These are phyloP conservation scores for Clonostachys byssicola DNA, from an alignment of 2,329 filamentous ascomycete species.

Conservation along the genomic window DNA sequence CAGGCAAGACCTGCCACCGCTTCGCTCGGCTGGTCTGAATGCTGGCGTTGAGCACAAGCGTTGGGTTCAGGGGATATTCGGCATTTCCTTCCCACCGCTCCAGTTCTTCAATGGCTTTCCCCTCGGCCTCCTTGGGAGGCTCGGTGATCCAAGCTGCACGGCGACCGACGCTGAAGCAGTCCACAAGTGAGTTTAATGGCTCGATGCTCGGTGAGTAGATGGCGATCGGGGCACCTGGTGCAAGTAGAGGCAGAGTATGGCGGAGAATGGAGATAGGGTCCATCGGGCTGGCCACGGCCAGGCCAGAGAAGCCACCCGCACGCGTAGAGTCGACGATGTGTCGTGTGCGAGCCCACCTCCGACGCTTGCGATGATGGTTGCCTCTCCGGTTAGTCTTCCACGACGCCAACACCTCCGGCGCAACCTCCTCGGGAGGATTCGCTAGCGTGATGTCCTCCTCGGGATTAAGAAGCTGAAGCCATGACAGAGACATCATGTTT, in stretches of 20 bases:
- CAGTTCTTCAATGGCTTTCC: constrained; percentile 41
- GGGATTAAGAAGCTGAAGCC: constrained; percentile 85
- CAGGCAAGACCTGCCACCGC: constrained; percentile 87
- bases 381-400: constrained; percentile 82
- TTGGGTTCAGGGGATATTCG: constrained; percentile 86
- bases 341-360: constrained; percentile 71
- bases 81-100: constrained; percentile 56
- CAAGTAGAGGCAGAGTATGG: constrained; percentile 72
- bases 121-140: constrained; percentile 40
- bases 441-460: constrained; percentile 69
- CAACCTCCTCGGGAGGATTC: constrained; percentile 54
- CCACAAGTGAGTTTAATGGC: constrained; percentile 70
- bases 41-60: constrained; percentile 71
- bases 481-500: constrained; percentile 80
- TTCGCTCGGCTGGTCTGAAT: constrained; percentile 78
- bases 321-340: constrained; percentile 72
- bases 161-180: constrained; percentile 78
- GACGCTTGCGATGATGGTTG: constrained; percentile 83
- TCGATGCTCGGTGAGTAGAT: constrained; percentile 83
- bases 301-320: constrained; percentile 74
- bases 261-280: constrained; percentile 73
- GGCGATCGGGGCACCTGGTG: constrained; percentile 78
- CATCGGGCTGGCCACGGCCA: constrained; percentile 80
- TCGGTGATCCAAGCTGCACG: constrained; percentile 68
- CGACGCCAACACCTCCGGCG: constrained; percentile 56